These are phyloP conservation scores for Sporothrix variecibatus DNA, from an alignment of 2,329 filamentous ascomycete species.

Conservation along the genomic window DNA sequence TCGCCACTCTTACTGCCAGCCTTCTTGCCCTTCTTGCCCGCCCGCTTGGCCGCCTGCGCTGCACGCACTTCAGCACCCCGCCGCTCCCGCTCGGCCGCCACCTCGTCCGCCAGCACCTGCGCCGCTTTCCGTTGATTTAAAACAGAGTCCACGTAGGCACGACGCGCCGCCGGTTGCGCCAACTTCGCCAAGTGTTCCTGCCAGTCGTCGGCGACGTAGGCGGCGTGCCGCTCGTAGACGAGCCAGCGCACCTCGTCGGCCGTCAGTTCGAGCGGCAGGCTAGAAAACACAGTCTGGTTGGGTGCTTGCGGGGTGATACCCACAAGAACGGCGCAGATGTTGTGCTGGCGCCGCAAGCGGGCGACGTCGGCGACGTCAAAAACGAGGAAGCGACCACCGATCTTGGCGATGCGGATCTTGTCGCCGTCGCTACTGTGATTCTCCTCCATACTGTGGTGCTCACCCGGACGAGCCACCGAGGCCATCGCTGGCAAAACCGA, in stretches of 20 bases:
- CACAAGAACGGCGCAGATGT: constrained; percentile 82
- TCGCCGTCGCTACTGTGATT: not conserved
- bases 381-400: constrained; percentile 80
- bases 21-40: constrained; percentile 10
- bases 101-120: constrained; percentile 43
- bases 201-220: constrained; percentile 81
- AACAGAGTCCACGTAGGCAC: constrained; percentile 63
- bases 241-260: constrained; percentile 85
- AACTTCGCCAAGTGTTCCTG: constrained; percentile 68
- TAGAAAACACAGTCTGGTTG: constrained; percentile 92
- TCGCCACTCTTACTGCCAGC: not conserved
- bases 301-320: constrained; percentile 90
- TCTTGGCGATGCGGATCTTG: constrained; percentile 76
- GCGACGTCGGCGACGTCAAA: constrained; percentile 84
- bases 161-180: constrained; percentile 52
- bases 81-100: constrained; percentile 38
- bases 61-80: constrained; percentile 31
- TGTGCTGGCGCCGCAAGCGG: constrained; percentile 74
- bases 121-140: constrained; percentile 47
- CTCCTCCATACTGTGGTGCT: not conserved
- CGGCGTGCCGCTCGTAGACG: constrained; percentile 73
- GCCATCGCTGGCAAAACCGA: constrained; percentile 6
- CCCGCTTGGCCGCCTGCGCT: constrained; percentile 16
- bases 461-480: not conserved
- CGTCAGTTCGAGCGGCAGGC: constrained; percentile 84